Conservation (phyloP, 441 rosid genomes). For the Euphorbia corollata region DNA sequence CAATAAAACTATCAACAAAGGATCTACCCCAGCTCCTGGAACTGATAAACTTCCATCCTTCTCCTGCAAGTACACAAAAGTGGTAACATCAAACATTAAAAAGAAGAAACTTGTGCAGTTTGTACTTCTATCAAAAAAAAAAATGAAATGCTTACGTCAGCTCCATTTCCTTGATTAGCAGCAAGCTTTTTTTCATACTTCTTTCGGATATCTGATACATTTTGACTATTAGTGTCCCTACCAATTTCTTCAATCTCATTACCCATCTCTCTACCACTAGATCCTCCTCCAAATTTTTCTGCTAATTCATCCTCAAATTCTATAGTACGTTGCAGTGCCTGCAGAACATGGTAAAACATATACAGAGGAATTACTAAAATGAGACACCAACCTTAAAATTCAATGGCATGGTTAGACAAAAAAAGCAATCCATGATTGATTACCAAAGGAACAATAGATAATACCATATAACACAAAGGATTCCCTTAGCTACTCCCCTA, state of each 20-base stretch:
- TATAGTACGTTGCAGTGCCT: constrained; percentile 93
- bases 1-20: background rate
- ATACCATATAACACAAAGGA: background rate
- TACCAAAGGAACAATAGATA: background rate
- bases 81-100: constrained; percentile 8
- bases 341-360: constrained; percentile 26
- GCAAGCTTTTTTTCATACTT: constrained; percentile 93
- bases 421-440: background rate
- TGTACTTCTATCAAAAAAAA: constrained; percentile 5
- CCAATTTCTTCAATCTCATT: constrained; percentile 87
- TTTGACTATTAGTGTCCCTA: constrained; percentile 56
- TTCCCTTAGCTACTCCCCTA: background rate
- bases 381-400: constrained; percentile 11
- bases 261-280: constrained; percentile 53
- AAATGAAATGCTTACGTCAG: constrained; percentile 40
- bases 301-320: constrained; percentile 97
- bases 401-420: constrained; percentile 5
- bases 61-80: constrained; percentile 46
- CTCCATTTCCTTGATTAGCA: constrained; percentile 59
- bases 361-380: constrained; percentile 20
- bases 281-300: constrained; percentile 89
- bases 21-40: constrained; percentile 92
- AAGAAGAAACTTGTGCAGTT: background rate
- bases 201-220: constrained; percentile 80
- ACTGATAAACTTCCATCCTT: constrained; percentile 65